Evolutionary conservation across 2,329 filamentous ascomycete species (phyloP).

Genomic region (Ceratocystis albifundus): DNA sequence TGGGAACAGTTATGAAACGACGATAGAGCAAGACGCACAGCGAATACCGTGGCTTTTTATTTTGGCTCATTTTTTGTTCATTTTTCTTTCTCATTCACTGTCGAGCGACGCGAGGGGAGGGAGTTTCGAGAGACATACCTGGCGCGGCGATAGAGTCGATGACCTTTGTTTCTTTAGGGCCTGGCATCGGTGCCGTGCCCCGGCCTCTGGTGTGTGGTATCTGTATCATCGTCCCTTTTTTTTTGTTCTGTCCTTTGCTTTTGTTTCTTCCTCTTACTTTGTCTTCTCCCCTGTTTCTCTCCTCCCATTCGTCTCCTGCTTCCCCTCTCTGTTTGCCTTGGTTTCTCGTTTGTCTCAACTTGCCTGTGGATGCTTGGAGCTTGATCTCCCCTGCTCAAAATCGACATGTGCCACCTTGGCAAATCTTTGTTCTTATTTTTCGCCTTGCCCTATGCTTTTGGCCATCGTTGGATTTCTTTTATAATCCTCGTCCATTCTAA

Average conservation of each 20-base stretch:
- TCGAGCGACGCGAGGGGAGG: neutral
- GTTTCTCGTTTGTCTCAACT: conserved; percentile 3
- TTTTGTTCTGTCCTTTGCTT: neutral
- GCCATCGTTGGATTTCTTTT: neutral
- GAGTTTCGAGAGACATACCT: neutral
- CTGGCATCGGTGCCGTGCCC: neutral
- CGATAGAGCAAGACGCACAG: neutral
- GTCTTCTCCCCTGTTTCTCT: neutral
- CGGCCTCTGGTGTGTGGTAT: neutral
- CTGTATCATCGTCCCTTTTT: conserved; percentile 1
- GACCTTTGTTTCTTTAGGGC: neutral
- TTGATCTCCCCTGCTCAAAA: conserved; percentile 1
- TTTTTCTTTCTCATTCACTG: neutral
- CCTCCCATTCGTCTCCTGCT: neutral
- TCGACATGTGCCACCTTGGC: conserved; percentile 9
- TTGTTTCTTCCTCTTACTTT: neutral
- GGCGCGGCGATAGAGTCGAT: neutral
- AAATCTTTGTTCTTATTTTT: conserved; percentile 15
- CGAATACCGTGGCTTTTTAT: neutral
- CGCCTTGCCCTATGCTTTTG: conserved; percentile 1
- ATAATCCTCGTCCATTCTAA: conserved; percentile 7
- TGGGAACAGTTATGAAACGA: conserved; percentile 1
- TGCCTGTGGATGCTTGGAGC: neutral
- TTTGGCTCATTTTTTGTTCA: too few relatives aligned
- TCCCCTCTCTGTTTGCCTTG: neutral